Evolutionary conservation across 441 rosid genomes (phyloP), one percentile per base, ranked within the genome.

Genomic region (California macrophylla): DNA sequence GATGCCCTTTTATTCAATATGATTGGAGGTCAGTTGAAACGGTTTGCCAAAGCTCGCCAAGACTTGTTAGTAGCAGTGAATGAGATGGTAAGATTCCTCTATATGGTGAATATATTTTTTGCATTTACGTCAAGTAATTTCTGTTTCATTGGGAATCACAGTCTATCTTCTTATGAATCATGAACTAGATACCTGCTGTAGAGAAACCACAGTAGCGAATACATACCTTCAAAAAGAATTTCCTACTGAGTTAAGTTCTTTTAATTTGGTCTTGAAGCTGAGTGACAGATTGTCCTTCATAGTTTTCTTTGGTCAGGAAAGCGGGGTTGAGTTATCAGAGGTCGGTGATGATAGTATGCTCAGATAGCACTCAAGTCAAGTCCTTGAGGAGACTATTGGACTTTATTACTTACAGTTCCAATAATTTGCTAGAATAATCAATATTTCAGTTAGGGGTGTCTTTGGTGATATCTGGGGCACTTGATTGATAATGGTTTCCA

Each of bases 21-120:
- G 96, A 90, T 92, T 61, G 95, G 98, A 62, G 99, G 97, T 29
- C 99, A 95, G 74, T 75, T 95, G 70, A 90, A 90, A 83, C 88
- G 92, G 47, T 95, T 95, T 88, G 88, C 98, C n/a, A 87, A 87
- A 76, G 97, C 99, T 29, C 89, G 93, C 71, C 87, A 88, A 79
- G 98, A 92, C 81, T 85, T 95, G 16, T 77, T 95, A 68, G 96
- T 87, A 30, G 93, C 99, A 21, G 99, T 95, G n/a, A 95, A 92
- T 78, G 96, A 92, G 82, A 76, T 95, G 95, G 99, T 92, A 75
- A 84, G 93, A 66, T 64, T 76, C 77, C 67, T 67, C 38, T 66
- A 64, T 56, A 29, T 72, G 16, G 63, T 68, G 18, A 69, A 40
- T 61, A 72, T 32, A 12, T 68, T 56, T 64, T 23, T 16, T 71